These are phyloP conservation scores for Penicillium sp. DNA, from an alignment of 2,329 filamentous ascomycete genomes.

Conservation along the genomic window DNA sequence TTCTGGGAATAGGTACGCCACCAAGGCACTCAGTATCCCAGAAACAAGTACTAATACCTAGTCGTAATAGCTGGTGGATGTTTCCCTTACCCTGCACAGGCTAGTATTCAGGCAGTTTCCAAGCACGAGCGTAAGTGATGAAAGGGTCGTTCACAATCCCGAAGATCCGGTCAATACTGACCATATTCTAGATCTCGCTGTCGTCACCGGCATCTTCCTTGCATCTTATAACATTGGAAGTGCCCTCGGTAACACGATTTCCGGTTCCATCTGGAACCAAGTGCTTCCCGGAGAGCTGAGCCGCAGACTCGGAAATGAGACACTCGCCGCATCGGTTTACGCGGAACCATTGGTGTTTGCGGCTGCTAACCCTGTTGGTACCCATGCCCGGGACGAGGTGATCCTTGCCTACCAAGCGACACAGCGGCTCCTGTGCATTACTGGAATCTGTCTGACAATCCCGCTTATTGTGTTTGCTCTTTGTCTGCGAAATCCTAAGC, in stretches of 20 bases:
- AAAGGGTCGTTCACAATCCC: background rate
- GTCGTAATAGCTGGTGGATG: slow-evolving; percentile 50
- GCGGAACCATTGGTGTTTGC: slow-evolving; percentile 43
- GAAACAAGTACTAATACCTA: no score
- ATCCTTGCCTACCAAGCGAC: slow-evolving; percentile 48
- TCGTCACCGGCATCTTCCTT: slow-evolving; percentile 64
- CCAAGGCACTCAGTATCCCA: slow-evolving; percentile 22
- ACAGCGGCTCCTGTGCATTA: slow-evolving; percentile 52
- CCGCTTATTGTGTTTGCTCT: slow-evolving; percentile 49
- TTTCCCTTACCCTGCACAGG: slow-evolving; percentile 57
- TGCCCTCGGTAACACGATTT: slow-evolving; percentile 60
- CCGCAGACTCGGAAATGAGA: slow-evolving; percentile 39
- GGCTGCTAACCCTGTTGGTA: slow-evolving; percentile 44
- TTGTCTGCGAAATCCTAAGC: slow-evolving; percentile 47
- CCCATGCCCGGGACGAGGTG: slow-evolving; percentile 39
- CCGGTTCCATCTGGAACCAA: slow-evolving; percentile 64
- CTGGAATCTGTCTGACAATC: slow-evolving; percentile 50
- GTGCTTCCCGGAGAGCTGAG: slow-evolving; percentile 51
- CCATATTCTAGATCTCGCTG: slow-evolving; percentile 52
- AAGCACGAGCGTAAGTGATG: slow-evolving; percentile 43
- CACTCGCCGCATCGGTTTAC: slow-evolving; percentile 43
- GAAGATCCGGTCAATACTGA: background rate
- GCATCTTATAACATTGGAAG: slow-evolving; percentile 64
- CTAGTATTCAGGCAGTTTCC: slow-evolving; percentile 52
- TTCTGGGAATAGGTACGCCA: slow-evolving; percentile 54